Evolutionary conservation across 441 rosid species (phyloP).

Genomic region (Pelargonium fulgidum): DNA sequence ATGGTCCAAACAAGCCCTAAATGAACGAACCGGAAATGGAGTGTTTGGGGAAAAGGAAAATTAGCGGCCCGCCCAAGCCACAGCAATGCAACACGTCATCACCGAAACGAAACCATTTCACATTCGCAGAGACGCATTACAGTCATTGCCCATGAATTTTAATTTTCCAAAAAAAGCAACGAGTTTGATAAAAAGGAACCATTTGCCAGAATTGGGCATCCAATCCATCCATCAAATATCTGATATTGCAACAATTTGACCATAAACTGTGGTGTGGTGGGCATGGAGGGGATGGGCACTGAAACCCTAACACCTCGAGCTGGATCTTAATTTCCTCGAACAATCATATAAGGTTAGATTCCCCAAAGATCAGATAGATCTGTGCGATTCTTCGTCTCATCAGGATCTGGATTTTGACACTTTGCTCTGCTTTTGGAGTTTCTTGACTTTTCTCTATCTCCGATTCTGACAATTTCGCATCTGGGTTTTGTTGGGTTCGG

Average conservation of each 20-base stretch:
- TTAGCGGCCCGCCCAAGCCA: too few relatives aligned
- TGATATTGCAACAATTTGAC: neutral
- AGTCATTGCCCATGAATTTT: neutral
- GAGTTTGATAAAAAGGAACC: neutral
- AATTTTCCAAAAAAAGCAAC: neutral
- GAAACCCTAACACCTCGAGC: constrained; percentile 1
- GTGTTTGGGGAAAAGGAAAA: too few relatives aligned
- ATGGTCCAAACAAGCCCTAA: too few relatives aligned
- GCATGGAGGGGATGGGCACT: neutral
- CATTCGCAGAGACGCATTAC: too few relatives aligned
- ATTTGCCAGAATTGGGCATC: neutral
- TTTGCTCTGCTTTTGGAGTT: neutral
- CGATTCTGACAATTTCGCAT: neutral
- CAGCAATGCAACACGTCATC: too few relatives aligned
- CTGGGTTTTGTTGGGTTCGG: neutral
- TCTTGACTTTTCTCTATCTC: neutral
- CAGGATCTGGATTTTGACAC: neutral
- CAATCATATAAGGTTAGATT: neutral
- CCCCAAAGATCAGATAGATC: constrained; percentile 1
- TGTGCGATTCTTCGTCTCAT: neutral
- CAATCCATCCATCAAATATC: neutral
- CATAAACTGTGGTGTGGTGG: neutral
- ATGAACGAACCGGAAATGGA: too few relatives aligned
- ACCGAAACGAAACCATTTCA: too few relatives aligned
- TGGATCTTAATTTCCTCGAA: neutral